Evolutionary conservation across 257 asterid species (phyloP).

Genomic region (Solanum infundibuliforme): DNA sequence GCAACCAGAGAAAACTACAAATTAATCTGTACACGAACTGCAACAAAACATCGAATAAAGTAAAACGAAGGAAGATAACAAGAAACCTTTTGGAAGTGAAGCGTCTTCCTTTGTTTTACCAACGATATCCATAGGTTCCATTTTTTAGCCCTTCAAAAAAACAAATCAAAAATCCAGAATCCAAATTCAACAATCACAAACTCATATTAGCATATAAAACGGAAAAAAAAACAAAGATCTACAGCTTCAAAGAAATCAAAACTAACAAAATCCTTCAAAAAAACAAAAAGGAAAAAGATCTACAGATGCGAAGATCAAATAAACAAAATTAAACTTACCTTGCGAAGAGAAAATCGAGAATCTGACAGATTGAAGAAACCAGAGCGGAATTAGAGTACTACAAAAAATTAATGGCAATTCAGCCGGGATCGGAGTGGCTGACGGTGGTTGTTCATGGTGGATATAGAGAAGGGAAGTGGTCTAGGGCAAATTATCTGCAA

Average conservation of each 20-base stretch:
- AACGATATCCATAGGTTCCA: conserved; percentile 96
- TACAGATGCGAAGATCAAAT: neutral
- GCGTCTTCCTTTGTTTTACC: conserved; percentile 93
- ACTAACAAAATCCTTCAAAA: neutral
- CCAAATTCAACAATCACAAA: neutral
- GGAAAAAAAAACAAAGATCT: neutral
- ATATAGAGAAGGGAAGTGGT: conserved; percentile 22
- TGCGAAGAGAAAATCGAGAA: neutral
- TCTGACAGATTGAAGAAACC: neutral
- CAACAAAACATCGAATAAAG: neutral
- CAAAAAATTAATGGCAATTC: neutral
- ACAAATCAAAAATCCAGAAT: neutral
- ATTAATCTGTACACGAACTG: neutral
- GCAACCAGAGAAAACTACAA: neutral
- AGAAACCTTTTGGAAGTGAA: conserved; percentile 88
- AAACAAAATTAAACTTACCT: neutral
- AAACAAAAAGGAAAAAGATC: neutral
- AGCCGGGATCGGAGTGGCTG: conserved; percentile 18
- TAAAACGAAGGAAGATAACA: neutral
- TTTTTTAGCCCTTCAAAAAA: conserved; percentile 24
- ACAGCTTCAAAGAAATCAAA: neutral
- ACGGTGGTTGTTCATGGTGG: conserved; percentile 9
- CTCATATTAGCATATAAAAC: neutral
- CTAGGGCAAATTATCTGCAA: conserved; percentile 15
- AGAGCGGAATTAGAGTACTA: neutral